Evolutionary conservation across 805 yeast species (phyloP), one percentile per base, ranked within the genome.

Genomic region (Candida awuae): DNA sequence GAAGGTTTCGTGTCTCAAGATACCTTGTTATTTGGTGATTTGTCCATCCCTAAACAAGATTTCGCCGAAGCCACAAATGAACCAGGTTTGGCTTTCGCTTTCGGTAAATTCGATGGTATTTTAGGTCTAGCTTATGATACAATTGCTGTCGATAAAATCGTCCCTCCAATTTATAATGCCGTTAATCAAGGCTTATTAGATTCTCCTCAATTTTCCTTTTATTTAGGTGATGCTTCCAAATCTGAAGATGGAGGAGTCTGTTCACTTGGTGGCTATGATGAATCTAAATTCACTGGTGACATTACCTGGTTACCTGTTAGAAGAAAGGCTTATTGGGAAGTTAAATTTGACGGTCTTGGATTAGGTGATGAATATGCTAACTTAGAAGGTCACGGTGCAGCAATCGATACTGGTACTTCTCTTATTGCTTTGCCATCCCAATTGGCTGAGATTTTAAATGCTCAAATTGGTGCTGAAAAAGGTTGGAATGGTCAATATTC

Each of bases 291-390:
- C 63, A 65, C 68, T 35, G 98, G 98, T 50, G 77, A 90, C 51
- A 73, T 92, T 55, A 84, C 90, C 38, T 87, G 94, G 87, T 75
- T 92, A 65, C 98, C 98, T 43, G 94, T 92, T 46, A 86, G 98
- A 72, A 85, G 98, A 75, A 87, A 88, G 79, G 98, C 97, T 25
- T 92, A 92, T 76, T 92, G 98, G 98, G 98, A 92, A 72, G 98
- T 92, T 44, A 76, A 81, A 52, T 82, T 92, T 52, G 86, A 86
- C 53, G 88, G 95, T 52, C 71, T 92, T 60, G 84, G 88, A 32
- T 73, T 92, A 47, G 98, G 98, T 55, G 84, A 83, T 51, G 95
- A 92, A 67, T 84, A 74, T 56, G 96, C 97, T 36, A 75, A 71
- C 52, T 76, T 92, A 56, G 75, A 72, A 51, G 68, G 68, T 56